Evolutionary conservation across 345 rosid species (phyloP), one percentile per base, ranked within the genome.

Genomic region (Euclidium syriacum): DNA sequence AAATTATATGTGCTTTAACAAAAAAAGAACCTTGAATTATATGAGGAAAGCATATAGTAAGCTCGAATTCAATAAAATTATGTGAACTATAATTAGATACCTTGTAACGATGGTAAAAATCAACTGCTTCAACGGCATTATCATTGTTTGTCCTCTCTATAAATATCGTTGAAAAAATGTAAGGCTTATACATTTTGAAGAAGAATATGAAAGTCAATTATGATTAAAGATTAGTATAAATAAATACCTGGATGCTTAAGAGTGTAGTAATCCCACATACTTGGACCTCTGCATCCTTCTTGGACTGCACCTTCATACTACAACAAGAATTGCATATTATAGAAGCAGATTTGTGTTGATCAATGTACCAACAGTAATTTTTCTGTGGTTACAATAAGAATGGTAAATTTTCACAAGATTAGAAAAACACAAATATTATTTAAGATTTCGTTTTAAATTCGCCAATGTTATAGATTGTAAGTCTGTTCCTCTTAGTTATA

Each of bases 31-130:
- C n/a, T n/a, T n/a, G n/a, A n/a, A n/a, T n/a, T n/a, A n/a, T n/a
- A n/a, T n/a, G n/a, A n/a, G n/a, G n/a, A n/a, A n/a, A n/a, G n/a
- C n/a, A n/a, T n/a, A n/a, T n/a, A n/a, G n/a, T n/a, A n/a, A n/a
- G n/a, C n/a, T n/a, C n/a, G n/a, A n/a, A n/a, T n/a, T n/a, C n/a
- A n/a, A n/a, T n/a, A 9, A 56, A 24, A 10, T 11, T 7, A 24
- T 20, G 35, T 24, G 4, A 39, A 39, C 24, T 30, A 16, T 15
- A 40, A 5, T 17, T 57, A 36, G 7, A 19, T 73, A 77, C 75
- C 81, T 67, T 50, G 54, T 66, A 74, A 10, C 30, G 71, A 40
- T 71, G 66, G 58, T 71, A 78, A 35, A 63, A 71, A 18, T 78
- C 63, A 3, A 74, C 68, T 0, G 53, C 67, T 3, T 25, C 34